These are phyloP conservation scores for Chaetomidium leptoderma DNA, from an alignment of 495 filamentous ascomycete genomes.

Conservation along the genomic window DNA sequence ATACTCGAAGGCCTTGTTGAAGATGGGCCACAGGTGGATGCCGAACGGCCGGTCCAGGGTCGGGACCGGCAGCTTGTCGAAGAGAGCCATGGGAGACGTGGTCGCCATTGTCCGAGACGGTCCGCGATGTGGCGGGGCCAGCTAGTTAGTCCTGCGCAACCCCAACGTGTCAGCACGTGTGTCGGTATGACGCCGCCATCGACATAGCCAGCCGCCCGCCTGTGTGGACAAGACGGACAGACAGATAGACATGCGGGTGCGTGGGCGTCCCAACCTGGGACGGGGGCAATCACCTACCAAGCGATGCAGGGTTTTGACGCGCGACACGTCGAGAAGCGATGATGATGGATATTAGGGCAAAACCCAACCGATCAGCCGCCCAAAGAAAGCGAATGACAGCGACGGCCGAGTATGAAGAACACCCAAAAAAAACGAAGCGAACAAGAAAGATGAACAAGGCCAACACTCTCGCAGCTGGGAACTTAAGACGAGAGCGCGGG, in stretches of 20 bases:
- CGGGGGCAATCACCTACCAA: too few relatives aligned
- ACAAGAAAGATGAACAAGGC: constrained; percentile 7
- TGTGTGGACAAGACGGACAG: too few relatives aligned
- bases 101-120: constrained; percentile 36
- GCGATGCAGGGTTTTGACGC: background rate
- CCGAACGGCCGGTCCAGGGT: constrained; percentile 91
- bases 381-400: background rate
- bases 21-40: constrained; percentile 88
- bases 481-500: constrained; percentile 9
- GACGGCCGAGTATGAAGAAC: constrained; percentile 4
- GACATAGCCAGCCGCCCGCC: too few relatives aligned
- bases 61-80: constrained; percentile 65
- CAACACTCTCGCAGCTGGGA: constrained; percentile 12
- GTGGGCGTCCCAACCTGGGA: too few relatives aligned
- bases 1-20: constrained; percentile 73
- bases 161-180: constrained; percentile 9
- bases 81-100: constrained; percentile 48
- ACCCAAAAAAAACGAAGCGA: constrained; percentile 8
- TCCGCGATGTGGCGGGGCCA: constrained; percentile 10
- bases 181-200: background rate
- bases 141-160: constrained; percentile 5
- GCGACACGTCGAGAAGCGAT: constrained; percentile 12
- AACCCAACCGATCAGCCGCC: too few relatives aligned
- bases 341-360: background rate
- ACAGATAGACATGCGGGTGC: too few relatives aligned